Evolutionary conservation across 148 eudicot genomes (phyloP).

Genomic region (Camellia granthamiana): DNA sequence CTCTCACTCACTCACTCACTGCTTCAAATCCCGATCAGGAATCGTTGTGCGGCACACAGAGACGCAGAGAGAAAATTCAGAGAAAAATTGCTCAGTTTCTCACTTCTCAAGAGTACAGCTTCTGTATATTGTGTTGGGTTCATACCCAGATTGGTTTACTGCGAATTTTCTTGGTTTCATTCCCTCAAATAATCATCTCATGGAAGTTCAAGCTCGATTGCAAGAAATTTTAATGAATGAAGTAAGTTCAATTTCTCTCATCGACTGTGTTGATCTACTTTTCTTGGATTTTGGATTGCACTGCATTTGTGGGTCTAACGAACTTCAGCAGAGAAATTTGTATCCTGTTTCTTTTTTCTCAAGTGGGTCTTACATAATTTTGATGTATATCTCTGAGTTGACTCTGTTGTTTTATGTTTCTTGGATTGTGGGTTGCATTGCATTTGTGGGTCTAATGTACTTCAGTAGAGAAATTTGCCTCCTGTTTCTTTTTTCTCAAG

Average conservation of each 20-base stretch:
- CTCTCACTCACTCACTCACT: neutral
- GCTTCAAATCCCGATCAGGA: neutral
- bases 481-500: neutral
- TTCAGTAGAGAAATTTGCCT: neutral
- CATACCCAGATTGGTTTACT: neutral
- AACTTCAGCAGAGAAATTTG: neutral
- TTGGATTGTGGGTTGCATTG: neutral
- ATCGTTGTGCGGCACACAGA: neutral
- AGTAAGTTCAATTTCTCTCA: constrained; percentile 9
- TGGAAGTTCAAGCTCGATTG: neutral
- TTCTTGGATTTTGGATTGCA: neutral
- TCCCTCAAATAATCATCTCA: neutral
- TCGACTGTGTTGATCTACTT: neutral
- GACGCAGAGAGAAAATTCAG: neutral
- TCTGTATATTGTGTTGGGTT: neutral
- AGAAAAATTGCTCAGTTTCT: neutral
- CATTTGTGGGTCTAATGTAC: neutral
- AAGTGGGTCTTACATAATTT: too few species aligned
- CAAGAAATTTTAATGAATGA: constrained; percentile 5
- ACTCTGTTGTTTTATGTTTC: neutral
- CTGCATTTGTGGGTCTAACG: neutral
- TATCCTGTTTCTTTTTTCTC: neutral
- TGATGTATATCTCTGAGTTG: neutral
- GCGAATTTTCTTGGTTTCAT: neutral
- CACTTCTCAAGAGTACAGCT: neutral